Base-by-base conservation (phyloP, 1,284 basidiomycete species). In the Papiliotrema nemorosa region DNA sequence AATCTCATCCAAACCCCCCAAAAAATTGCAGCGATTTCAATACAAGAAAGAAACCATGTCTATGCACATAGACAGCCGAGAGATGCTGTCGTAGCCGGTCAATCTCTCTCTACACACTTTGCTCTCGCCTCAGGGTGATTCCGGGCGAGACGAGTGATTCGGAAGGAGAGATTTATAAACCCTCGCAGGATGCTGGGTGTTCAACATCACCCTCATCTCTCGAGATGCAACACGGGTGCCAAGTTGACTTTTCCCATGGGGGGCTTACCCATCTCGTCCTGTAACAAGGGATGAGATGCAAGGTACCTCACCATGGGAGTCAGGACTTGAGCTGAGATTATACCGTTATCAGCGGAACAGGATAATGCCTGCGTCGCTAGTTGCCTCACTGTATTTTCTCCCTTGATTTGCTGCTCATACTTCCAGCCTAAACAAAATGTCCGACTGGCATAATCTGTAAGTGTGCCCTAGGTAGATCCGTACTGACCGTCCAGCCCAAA, bases 291-390 rank as follows among this genome's bases (percentile, higher is more conserved):
- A 38, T 10, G 37, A 21, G 37, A 38, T 38, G 37, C 12, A 20
- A 31, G 4, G 41, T 40, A 7, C 25, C 26, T 24, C 38, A 5
- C 20, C 40, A 18, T 34, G 43, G 26, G n/a, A n/a, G n/a, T n/a
- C n/a, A n/a, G 31, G 21, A 24, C 26, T 45, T 29, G 47, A 40
- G 73, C 74, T 76, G 74, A 75, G 74, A 76, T 76, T 61, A 76
- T 68, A 76, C 74, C 74, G 74, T 75, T 63, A 58, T n/a, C n/a
- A 76, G 73, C 72, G 70, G 74, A 76, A 55, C 73, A 74, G 72
- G 73, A 67, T 73, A 73, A 73, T 73, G 66, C 73, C 72, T 74
- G 74, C 74, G 73, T 70, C 71, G 73, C 73, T 66, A 75, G 70
- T 72, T 73, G 70, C 62, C 57, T 59, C 52, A 57, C 49, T n/a